Conservation (phyloP, 306 rosid genomes). For the Prunus dulcis region DNA sequence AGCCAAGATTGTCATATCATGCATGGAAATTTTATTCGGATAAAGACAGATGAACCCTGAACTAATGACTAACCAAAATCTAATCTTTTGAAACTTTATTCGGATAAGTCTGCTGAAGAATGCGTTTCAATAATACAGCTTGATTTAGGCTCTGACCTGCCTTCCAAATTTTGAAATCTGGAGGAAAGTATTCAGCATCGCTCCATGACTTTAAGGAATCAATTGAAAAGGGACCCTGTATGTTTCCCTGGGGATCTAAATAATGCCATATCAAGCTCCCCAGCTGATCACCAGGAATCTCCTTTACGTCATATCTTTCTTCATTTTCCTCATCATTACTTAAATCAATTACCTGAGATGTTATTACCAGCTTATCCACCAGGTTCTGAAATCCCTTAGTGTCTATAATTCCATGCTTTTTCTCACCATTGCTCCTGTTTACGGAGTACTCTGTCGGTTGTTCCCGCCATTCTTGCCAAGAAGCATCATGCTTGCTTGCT, state of each 20-base stretch:
- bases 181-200: constrained; percentile 55
- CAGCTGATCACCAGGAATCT: constrained; percentile 20
- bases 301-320: constrained; percentile 17
- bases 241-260: constrained; percentile 61
- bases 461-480: constrained; percentile 27
- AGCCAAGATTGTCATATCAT: background rate
- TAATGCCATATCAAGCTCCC: constrained; percentile 53
- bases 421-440: background rate
- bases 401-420: constrained; percentile 18
- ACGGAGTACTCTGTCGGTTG: constrained; percentile 21
- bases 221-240: constrained; percentile 75
- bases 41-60: background rate
- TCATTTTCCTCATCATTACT: constrained; percentile 54
- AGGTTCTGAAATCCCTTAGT: constrained; percentile 8
- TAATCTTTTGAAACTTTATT: background rate
- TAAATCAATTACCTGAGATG: constrained; percentile 44
- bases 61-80: constrained; percentile 2
- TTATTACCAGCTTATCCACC: constrained; percentile 15
- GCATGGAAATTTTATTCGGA: background rate
- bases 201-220: constrained; percentile 59
- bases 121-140: constrained; percentile 42
- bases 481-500: background rate
- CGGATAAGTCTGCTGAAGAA: constrained; percentile 37
- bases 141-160: constrained; percentile 42
- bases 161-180: constrained; percentile 81